phyloP scores from a whole-genome alignment of 23 red algal species.

The Gracilaria domingensis region DNA sequence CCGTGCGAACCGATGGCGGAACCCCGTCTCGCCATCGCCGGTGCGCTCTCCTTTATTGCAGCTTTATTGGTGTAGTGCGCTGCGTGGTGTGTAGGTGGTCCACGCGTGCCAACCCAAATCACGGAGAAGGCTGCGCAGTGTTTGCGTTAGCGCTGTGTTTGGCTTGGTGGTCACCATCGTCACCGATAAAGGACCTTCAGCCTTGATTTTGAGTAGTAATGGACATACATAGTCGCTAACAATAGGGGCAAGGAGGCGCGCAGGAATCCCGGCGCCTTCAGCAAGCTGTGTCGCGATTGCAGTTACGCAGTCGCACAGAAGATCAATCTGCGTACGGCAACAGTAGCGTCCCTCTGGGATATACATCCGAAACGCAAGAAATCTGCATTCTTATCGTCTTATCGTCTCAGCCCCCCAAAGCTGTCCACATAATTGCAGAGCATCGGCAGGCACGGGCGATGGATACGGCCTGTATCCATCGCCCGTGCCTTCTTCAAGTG shows the following conservation, averaged over 20 bases:
- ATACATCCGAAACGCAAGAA: slow-evolving; percentile 51
- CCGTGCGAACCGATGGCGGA: too few relatives aligned
- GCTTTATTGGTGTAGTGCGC: too few relatives aligned
- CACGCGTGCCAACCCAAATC: too few relatives aligned
- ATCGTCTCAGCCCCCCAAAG: slow-evolving; percentile 41
- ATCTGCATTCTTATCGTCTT: background rate
- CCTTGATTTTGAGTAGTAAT: slow-evolving; percentile 69
- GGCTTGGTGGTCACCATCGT: too few relatives aligned
- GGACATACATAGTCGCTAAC: slow-evolving; percentile 72
- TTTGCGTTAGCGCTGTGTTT: too few relatives aligned
- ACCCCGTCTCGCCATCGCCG: too few relatives aligned
- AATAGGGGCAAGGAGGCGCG: slow-evolving; percentile 78
- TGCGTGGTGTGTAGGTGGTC: too few relatives aligned
- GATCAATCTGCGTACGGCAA: slow-evolving; percentile 2
- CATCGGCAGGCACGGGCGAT: too few relatives aligned
- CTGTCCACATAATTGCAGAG: slow-evolving; percentile 49
- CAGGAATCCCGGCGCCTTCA: slow-evolving; percentile 73
- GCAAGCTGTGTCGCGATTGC: slow-evolving; percentile 54
- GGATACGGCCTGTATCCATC: background rate
- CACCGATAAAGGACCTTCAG: background rate
- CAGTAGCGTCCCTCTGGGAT: slow-evolving; percentile 26
- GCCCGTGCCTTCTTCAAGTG: slow-evolving; percentile 25
- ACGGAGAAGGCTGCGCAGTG: too few relatives aligned
- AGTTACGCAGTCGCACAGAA: slow-evolving; percentile 40
- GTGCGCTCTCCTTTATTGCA: too few relatives aligned